Evolutionary conservation across 345 rosid species (phyloP), one percentile per base, ranked within the genome.

Genomic region (Iberis pinnata): DNA sequence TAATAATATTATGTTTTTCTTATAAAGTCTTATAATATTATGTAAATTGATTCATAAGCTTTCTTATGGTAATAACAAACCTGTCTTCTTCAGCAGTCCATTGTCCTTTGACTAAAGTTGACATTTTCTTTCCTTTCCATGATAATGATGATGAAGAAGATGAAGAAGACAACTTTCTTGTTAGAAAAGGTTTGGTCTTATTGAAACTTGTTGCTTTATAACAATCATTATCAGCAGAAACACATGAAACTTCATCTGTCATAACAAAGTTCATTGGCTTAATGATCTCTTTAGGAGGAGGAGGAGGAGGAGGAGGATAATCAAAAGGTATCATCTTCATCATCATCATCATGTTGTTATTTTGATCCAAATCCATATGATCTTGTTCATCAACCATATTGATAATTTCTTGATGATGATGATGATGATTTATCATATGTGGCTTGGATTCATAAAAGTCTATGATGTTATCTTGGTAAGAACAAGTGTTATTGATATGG

Each of bases 1-100:
- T n/a, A n/a, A n/a, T n/a, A n/a, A n/a, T n/a, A n/a, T n/a, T n/a
- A n/a, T n/a, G n/a, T n/a, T n/a, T n/a, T n/a, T n/a, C n/a, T n/a
- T n/a, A n/a, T n/a, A n/a, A n/a, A n/a, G n/a, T n/a, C n/a, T n/a
- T n/a, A n/a, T n/a, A n/a, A n/a, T n/a, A 22, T 22, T 22, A 22
- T 22, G 25, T 22, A 22, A 22, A 3, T 22, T 22, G 25, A 22
- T 22, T 22, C 25, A 2, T 29, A 18, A 53, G 48, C 8, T 48
- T 6, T 6, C 8, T 8, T 25, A 24, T 17, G 40, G 29, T 11
- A 29, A 55, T 25, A 3, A 54, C 37, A 8, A 33, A 89, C 98
- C 89, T 81, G 73, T 92, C 98, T 75, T 92, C 97, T 27, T 83
- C 85, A 51, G 58, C 63, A 10, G 86, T 78, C 98, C 98, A 92